Conservation (phyloP, 139 green algal species). For the Haematococcus sp. region DNA sequence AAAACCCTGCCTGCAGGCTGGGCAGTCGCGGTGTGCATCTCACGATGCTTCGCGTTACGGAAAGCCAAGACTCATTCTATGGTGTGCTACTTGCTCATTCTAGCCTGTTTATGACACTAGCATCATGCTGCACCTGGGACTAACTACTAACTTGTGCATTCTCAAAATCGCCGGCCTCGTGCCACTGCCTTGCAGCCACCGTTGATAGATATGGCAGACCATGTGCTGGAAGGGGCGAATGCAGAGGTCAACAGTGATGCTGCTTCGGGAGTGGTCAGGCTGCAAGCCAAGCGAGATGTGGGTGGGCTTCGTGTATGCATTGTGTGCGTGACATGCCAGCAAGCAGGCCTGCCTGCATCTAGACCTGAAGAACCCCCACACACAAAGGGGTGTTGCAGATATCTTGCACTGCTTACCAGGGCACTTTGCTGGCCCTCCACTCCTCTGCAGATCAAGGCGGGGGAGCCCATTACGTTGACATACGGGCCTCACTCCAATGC, state of each 20-base stretch:
- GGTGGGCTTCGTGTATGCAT: not conserved
- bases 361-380: no score
- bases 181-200: constrained; percentile 9
- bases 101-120: no score
- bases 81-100: not conserved
- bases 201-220: constrained; percentile 45
- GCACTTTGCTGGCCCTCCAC: no score
- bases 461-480: constrained; percentile 28
- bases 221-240: constrained; percentile 1
- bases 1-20: no score
- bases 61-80: constrained; percentile 17
- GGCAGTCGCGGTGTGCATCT: constrained; percentile 44
- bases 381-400: no score
- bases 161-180: not conserved
- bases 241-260: constrained; percentile 16
- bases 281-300: constrained; percentile 29
- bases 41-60: constrained; percentile 38
- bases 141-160: no score
- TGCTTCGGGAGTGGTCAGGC: constrained; percentile 1
- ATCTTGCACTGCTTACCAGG: no score
- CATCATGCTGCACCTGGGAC: no score
- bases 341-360: no score
- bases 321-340: no score
- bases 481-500: constrained; percentile 51
- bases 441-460: constrained; percentile 28